A percentile compares a stretch with the other conserved stretches of the same genome.
Evolutionary conservation across 2,329 filamentous ascomycete species (phyloP).

Genomic region (Lasiodiplodia theobromae): DNA sequence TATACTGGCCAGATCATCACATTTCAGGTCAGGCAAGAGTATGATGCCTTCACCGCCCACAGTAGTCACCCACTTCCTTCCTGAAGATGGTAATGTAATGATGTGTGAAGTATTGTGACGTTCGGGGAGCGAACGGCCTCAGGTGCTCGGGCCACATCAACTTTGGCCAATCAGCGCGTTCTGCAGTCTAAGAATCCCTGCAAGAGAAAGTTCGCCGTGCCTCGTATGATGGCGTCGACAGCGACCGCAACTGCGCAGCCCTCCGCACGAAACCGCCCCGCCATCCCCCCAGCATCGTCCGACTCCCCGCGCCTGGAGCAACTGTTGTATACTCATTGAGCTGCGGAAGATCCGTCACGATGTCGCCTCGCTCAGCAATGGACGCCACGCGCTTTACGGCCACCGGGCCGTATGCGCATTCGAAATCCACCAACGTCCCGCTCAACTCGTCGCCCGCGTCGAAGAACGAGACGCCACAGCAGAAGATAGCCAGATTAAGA

Average conservation of each 20-base stretch:
- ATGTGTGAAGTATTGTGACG: constrained; percentile 3
- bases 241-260: constrained; percentile 21
- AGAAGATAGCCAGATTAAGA: constrained; percentile 60
- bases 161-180: not conserved
- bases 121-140: constrained; percentile 1
- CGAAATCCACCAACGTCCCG: constrained; percentile 57
- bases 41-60: not conserved
- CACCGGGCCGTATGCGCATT: constrained; percentile 73
- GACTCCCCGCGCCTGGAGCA: not conserved
- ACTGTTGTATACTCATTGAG: constrained; percentile 21
- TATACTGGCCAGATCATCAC: constrained; percentile 11
- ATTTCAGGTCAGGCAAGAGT: not conserved
- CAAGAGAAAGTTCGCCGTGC: constrained; percentile 29
- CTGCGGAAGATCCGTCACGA: constrained; percentile 28
- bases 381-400: constrained; percentile 82
- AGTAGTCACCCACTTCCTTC: not conserved
- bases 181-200: constrained; percentile 22
- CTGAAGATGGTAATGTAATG: not conserved
- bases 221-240: constrained; percentile 19
- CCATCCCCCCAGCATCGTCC: constrained; percentile 2
- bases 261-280: constrained; percentile 18
- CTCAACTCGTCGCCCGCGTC: constrained; percentile 51
- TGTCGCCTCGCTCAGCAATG: constrained; percentile 71
- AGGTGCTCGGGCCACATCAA: not conserved
- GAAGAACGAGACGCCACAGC: constrained; percentile 59